Evolutionary conservation across 2,329 filamentous ascomycete genomes (phyloP), one percentile per base, ranked within the genome.

Genomic region (Macrophomina pseudophaseolina): DNA sequence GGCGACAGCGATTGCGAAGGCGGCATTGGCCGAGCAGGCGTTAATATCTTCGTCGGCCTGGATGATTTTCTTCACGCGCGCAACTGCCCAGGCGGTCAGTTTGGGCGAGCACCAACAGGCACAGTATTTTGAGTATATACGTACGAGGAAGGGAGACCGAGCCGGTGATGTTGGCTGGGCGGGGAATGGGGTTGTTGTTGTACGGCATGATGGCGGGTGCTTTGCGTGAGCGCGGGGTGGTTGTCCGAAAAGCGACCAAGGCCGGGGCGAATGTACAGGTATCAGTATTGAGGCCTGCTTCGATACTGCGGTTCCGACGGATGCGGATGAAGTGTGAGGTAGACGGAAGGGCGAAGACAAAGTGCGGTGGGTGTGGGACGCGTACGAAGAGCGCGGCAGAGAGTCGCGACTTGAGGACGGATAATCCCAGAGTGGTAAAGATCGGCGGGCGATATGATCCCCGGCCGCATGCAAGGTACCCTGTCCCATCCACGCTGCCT

Each of bases 21-120:
- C 91, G 64, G 94, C 94, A 75, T 97, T 97, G 79, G 94, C 97
- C 54, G 94, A 97, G 79, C 93, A 97, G 76, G 91, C 87, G 69
- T 84, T 85, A 69, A 97, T 91, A 69, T 97, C 94, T 51, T 92
- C 88, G 79, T 99, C 95, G 67, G 93, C 87, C 58, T 88, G 87
- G 68, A 99, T 92, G 76, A 99, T 97, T 81, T 97, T 97, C 81
- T 97, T 97, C 67, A 99, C 92, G 73, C 95, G 88, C 18, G 95
- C 92, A 66, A 98, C 95, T 98, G 44, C 30, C 6, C 23, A 12
- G 11, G 3, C 2, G 28, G 14, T 28, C 58, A 48, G 44, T 18
- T 60, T 53, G 18, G 1, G n/a, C 1, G 5, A 12, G 3, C n/a
- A 11, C 11, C 18, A 30, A 51, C n/a, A 40, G 14, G 23, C 3